These are phyloP conservation scores for Dysphania ambrosioides DNA, from an alignment of 148 eudicot genomes.

Conservation along the genomic window DNA sequence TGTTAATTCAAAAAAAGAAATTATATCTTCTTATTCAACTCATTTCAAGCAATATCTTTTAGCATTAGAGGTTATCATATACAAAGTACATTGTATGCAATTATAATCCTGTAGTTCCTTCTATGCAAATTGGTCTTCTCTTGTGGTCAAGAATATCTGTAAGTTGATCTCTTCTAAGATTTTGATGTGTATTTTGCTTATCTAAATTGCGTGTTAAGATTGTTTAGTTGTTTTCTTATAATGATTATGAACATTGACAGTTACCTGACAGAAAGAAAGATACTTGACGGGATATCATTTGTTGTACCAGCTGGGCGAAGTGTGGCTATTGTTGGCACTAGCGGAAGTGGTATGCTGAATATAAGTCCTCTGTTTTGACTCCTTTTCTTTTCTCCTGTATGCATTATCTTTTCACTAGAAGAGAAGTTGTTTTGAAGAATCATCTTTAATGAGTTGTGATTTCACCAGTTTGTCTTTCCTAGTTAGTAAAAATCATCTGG, in stretches of 20 bases:
- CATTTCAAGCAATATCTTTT: neutral
- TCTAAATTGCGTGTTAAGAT: neutral
- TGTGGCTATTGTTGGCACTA: constrained; percentile 96
- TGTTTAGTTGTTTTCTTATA: constrained; percentile 13
- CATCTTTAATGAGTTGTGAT: neutral
- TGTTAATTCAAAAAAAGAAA: neutral
- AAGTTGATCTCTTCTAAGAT: neutral
- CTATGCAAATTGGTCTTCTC: neutral
- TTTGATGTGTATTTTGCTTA: constrained; percentile 2
- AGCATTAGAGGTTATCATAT: neutral
- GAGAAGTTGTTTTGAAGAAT: neutral
- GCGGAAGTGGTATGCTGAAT: constrained; percentile 86
- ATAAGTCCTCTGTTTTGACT: neutral
- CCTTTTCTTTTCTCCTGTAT: neutral
- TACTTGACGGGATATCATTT: constrained; percentile 94
- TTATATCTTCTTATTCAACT: neutral
- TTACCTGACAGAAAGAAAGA: constrained; percentile 81
- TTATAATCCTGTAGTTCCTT: neutral
- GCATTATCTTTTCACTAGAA: neutral
- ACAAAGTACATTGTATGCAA: neutral
- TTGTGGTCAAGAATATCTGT: neutral
- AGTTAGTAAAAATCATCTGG: neutral
- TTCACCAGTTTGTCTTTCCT: neutral
- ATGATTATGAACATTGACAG: constrained; percentile 36
- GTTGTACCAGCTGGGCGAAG: constrained; percentile 86